Conservation (phyloP, 1,139 yeast species). For the Diutina ranongensis region DNA sequence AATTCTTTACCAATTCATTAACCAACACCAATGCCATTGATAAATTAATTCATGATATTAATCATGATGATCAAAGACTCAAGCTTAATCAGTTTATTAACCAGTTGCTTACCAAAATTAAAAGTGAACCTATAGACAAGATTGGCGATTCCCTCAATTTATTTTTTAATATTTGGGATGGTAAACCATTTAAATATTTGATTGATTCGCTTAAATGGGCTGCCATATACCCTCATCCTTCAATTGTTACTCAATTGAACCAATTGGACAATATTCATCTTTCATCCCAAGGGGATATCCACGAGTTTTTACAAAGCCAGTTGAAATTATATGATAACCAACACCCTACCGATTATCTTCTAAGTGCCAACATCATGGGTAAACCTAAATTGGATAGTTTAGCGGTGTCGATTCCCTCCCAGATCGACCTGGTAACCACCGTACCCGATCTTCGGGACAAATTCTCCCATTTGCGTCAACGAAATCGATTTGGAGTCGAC, state of each 20-base stretch:
- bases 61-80: neutral
- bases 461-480: neutral
- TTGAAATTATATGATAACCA: neutral
- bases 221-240: constrained; percentile 25
- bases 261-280: neutral
- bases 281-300: no score
- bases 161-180: constrained; percentile 25
- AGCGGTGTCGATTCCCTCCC: neutral
- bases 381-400: constrained; percentile 1
- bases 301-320: neutral
- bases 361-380: neutral
- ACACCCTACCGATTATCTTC: neutral
- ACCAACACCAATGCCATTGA: constrained; percentile 12
- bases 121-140: no score
- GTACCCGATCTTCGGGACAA: neutral
- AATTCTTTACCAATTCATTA: constrained; percentile 19
- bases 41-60: constrained; percentile 11
- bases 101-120: no score
- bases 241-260: constrained; percentile 11
- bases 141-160: no score
- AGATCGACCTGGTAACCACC: neutral
- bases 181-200: constrained; percentile 15
- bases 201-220: constrained; percentile 22
- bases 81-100: no score
- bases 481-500: neutral